A percentile compares a stretch with the other conserved stretches of the same genome.
Evolutionary conservation across 2,329 filamentous ascomycete genomes (phyloP).

Genomic region (Aureobasidium sp.): DNA sequence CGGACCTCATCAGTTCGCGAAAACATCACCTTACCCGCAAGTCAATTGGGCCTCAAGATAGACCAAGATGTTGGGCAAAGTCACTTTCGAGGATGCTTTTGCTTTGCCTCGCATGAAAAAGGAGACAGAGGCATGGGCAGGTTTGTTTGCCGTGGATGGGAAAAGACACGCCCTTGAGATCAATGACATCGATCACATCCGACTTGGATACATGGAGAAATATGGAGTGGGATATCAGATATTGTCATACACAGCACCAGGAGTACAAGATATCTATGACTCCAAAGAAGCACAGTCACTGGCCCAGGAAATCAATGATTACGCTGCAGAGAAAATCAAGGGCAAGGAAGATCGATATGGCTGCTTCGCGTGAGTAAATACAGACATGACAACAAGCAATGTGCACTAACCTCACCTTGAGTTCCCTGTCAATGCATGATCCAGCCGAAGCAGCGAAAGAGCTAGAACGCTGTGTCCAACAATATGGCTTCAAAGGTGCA

Average conservation of each 20-base stretch:
- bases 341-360: constrained; percentile 37
- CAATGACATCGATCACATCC: constrained; percentile 48
- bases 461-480: constrained; percentile 47
- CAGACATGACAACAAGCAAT: neutral
- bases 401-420: neutral
- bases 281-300: constrained; percentile 38
- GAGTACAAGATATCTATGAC: constrained; percentile 43
- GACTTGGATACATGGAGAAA: constrained; percentile 38
- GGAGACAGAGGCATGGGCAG: constrained; percentile 55
- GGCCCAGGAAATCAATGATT: constrained; percentile 43
- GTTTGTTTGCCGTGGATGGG: too few relatives aligned
- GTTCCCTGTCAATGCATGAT: constrained; percentile 41
- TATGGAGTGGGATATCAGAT: constrained; percentile 44
- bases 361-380: constrained; percentile 34
- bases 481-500: constrained; percentile 32
- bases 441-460: constrained; percentile 46
- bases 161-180: too few relatives aligned
- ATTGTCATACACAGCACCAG: constrained; percentile 43
- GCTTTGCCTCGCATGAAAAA: constrained; percentile 53
- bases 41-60: too few relatives aligned
- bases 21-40: too few relatives aligned
- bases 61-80: constrained; percentile 58
- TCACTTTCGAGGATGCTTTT: constrained; percentile 57
- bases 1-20: too few relatives aligned
- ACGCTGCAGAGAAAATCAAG: constrained; percentile 39